phyloP scores from a whole-genome alignment of 805 yeast genomes.

The Yarrowia deformans region DNA sequence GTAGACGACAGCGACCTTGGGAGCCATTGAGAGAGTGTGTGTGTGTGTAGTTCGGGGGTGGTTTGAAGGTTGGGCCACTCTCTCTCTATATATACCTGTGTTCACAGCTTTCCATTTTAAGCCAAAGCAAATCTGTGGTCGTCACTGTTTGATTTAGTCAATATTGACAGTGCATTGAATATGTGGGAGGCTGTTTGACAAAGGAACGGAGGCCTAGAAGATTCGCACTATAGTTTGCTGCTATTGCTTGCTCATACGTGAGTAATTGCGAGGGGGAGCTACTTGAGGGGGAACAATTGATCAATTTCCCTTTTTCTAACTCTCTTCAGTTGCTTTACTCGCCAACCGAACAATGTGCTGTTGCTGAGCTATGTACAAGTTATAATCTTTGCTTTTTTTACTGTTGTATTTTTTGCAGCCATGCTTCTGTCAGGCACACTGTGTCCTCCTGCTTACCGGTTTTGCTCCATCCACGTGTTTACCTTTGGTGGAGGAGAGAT shows the following conservation, averaged over 20 bases:
- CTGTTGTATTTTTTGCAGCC: neutral
- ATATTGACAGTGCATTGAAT: slow-evolving; percentile 3
- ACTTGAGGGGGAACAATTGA: too few species aligned
- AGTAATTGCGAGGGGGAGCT: neutral
- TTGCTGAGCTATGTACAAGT: too few species aligned
- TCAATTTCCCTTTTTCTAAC: too few species aligned
- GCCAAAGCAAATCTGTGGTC: neutral
- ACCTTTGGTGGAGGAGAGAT: too few species aligned
- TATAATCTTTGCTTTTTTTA: neutral
- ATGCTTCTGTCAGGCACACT: neutral
- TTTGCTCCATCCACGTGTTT: slow-evolving; percentile 17
- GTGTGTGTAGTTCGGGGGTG: neutral
- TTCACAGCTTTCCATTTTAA: neutral
- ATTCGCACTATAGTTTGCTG: neutral
- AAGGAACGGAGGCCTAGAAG: neutral
- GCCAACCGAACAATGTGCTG: too few species aligned
- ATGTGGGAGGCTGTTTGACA: neutral
- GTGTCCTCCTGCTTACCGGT: neutral
- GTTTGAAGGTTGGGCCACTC: neutral
- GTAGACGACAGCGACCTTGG: slow-evolving; percentile 74
- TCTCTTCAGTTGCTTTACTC: too few species aligned
- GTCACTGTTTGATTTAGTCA: slow-evolving; percentile 7
- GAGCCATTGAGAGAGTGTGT: slow-evolving; percentile 45
- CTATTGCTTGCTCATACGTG: slow-evolving; percentile 10
- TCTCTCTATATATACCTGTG: neutral